phyloP scores from a whole-genome alignment of 2,329 filamentous ascomycete species.

The Ascochyta koolunga region DNA sequence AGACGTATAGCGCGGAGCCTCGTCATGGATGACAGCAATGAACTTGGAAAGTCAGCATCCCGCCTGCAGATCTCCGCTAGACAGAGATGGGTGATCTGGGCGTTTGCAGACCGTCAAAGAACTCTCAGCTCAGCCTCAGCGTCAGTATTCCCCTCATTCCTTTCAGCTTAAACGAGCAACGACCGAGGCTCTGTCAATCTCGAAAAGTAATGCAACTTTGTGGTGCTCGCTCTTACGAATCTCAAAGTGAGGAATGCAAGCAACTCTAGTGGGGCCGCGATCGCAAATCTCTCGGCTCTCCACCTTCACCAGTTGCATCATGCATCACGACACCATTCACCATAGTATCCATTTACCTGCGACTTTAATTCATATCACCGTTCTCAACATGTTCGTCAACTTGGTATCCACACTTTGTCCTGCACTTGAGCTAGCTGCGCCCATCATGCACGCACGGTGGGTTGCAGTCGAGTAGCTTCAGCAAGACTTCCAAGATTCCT shows the following conservation, averaged over 20 bases:
- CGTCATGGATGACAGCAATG: slow-evolving; percentile 11
- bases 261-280: slow-evolving; percentile 12
- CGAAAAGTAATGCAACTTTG: background rate
- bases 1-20: slow-evolving; percentile 1
- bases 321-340: slow-evolving; percentile 9
- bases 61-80: slow-evolving; percentile 11
- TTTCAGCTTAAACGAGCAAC: background rate
- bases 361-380: slow-evolving; percentile 10
- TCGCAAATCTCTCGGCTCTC: slow-evolving; percentile 14
- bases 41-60: background rate
- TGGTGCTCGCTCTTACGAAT: background rate
- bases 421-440: background rate
- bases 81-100: slow-evolving; percentile 6
- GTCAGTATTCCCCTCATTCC: slow-evolving; percentile 1
- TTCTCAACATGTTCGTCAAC: background rate
- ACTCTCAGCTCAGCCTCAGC: slow-evolving; percentile 10
- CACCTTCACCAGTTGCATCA: slow-evolving; percentile 6
- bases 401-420: background rate
- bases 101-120: slow-evolving; percentile 2
- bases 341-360: background rate
- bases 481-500: background rate
- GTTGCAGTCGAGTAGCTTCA: background rate
- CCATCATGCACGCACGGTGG: background rate
- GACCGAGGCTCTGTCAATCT: background rate
- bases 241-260: background rate